Evolutionary conservation across 1,284 basidiomycete genomes (phyloP).

Genomic region (Moesziomyces parantarcticus): DNA sequence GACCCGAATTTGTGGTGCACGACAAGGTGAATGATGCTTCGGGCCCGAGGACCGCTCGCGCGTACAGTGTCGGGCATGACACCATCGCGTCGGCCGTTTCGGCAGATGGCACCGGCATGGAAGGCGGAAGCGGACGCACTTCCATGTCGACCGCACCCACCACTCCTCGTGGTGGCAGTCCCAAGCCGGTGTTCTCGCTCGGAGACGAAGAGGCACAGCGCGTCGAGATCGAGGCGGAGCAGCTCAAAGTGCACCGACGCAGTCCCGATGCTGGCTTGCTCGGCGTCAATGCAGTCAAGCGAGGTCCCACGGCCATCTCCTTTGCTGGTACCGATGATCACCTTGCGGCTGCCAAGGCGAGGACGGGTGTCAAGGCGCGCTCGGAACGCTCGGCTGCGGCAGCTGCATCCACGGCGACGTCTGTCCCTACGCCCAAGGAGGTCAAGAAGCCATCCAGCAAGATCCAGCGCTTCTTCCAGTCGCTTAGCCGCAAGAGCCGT

Average conservation of each 20-base stretch:
- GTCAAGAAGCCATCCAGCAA: constrained; percentile 19
- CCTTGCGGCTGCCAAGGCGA: neutral
- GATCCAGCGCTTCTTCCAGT: constrained; percentile 37
- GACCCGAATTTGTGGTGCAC: constrained; percentile 23
- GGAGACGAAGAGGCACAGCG: constrained; percentile 45
- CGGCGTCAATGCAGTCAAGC: constrained; percentile 8
- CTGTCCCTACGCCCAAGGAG: neutral
- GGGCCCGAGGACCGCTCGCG: neutral
- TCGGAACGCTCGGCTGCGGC: constrained; percentile 1
- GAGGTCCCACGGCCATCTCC: constrained; percentile 26
- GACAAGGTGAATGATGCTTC: neutral
- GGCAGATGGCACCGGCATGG: neutral
- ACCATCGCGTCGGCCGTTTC: constrained; percentile 8
- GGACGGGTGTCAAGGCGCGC: neutral
- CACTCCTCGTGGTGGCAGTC: constrained; percentile 13
- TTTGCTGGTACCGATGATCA: constrained; percentile 12
- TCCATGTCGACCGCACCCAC: constrained; percentile 32
- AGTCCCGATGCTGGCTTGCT: constrained; percentile 3
- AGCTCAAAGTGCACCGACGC: constrained; percentile 14
- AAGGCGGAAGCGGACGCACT: constrained; percentile 10
- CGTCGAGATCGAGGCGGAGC: constrained; percentile 29
- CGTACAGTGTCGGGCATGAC: constrained; percentile 20
- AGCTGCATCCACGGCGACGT: neutral
- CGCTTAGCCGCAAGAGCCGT: constrained; percentile 21
- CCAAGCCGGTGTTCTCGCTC: constrained; percentile 25